phyloP scores from a whole-genome alignment of 2,329 filamentous ascomycete genomes.

The Aspergillus brasiliensis region DNA sequence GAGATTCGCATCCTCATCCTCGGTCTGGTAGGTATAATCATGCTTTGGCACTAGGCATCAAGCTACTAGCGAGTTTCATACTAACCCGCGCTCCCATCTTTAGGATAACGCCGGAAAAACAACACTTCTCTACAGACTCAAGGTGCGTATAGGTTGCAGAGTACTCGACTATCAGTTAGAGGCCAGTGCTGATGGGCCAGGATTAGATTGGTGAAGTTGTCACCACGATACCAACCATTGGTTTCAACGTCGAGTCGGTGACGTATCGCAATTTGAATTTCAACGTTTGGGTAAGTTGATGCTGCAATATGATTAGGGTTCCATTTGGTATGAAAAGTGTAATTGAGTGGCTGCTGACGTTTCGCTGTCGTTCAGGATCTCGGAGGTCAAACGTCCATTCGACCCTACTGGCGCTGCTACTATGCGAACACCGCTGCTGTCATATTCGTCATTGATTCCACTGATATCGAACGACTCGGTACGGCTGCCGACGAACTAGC shows the following conservation, averaged over 20 bases:
- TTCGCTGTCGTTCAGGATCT: conserved; percentile 64
- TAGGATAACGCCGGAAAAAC: conserved; percentile 99
- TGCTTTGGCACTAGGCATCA: conserved; percentile 12
- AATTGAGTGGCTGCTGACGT: background rate
- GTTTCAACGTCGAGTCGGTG: conserved; percentile 98
- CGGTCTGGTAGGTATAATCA: conserved; percentile 69
- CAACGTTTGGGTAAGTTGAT: conserved; percentile 83
- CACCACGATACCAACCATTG: conserved; percentile 98
- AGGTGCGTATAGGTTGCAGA: conserved; percentile 60
- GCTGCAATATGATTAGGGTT: background rate
- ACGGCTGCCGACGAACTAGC: conserved; percentile 91
- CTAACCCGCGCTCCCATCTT: conserved; percentile 15
- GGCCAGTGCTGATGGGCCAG: background rate
- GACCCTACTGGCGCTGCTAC: conserved; percentile 99
- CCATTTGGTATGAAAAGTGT: background rate
- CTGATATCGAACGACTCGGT: conserved; percentile 91
- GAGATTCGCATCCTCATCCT: conserved; percentile 96
- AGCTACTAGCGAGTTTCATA: conserved; percentile 14
- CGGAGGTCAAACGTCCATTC: conserved; percentile 96
- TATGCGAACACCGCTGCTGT: conserved; percentile 98
- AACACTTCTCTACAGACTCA: conserved; percentile 91
- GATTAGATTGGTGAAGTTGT: conserved; percentile 93
- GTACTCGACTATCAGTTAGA: background rate
- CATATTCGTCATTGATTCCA: conserved; percentile 97
- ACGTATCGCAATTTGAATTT: conserved; percentile 98